phyloP scores from a whole-genome alignment of 2,329 filamentous ascomycete genomes.

The Neonectria hederae region DNA sequence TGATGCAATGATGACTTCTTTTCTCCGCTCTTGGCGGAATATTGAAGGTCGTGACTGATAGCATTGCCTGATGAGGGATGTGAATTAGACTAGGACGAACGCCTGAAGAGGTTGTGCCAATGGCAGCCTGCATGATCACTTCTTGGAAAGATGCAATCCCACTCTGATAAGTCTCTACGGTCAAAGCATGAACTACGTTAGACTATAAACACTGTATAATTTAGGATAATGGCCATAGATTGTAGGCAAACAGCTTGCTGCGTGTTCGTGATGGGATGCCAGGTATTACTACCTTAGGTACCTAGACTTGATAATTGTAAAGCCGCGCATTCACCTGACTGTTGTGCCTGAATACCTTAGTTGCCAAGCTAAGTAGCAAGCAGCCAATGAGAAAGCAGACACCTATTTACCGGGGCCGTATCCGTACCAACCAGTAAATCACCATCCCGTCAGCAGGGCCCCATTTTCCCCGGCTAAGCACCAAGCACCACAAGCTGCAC shows the following conservation, averaged over 20 bases:
- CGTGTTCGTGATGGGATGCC: not conserved
- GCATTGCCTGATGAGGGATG: not conserved
- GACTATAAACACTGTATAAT: too few species aligned
- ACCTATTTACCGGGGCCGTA: not conserved
- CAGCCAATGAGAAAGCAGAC: constrained; percentile 19
- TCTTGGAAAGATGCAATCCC: not conserved
- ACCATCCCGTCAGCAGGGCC: not conserved
- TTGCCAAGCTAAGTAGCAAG: too few species aligned
- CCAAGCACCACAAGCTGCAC: not conserved
- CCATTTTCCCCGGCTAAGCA: constrained; percentile 1
- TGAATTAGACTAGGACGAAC: not conserved
- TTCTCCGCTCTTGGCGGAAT: not conserved
- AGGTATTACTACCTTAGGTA: too few species aligned
- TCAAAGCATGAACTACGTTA: too few species aligned
- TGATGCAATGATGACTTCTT: not conserved
- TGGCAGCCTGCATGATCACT: not conserved
- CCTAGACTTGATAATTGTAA: too few species aligned
- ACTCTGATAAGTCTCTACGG: not conserved
- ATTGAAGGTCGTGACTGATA: not conserved
- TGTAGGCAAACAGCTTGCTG: not conserved
- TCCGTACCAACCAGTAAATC: not conserved
- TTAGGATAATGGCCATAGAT: not conserved
- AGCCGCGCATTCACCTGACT: not conserved
- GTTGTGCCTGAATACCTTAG: not conserved
- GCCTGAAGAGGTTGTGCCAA: not conserved